Conservation (phyloP, 331 rosid genomes). For the Pyrus hybrid region DNA sequence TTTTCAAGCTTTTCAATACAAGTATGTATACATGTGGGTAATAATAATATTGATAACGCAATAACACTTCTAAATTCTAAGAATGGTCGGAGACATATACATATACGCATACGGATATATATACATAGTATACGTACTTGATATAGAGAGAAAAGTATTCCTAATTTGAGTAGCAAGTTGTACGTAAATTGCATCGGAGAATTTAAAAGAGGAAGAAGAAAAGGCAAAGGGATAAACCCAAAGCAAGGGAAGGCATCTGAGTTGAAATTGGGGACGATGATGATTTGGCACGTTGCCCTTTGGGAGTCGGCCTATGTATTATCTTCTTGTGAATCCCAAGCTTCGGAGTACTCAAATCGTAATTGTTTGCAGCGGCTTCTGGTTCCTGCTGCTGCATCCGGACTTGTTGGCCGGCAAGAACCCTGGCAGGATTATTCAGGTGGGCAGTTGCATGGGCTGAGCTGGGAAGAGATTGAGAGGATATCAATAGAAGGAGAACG, state of each 20-base stretch:
- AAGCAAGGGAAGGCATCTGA: background rate
- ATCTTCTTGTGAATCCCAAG: background rate
- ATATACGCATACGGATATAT: no score
- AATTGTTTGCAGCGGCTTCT: background rate
- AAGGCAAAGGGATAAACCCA: background rate
- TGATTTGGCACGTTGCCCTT: background rate
- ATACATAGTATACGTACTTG: no score
- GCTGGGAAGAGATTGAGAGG: constrained; percentile 13
- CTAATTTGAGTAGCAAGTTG: no score
- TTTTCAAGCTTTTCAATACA: background rate
- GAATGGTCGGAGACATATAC: no score
- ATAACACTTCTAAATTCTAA: no score
- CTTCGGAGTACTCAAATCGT: background rate
- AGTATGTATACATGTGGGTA: no score
- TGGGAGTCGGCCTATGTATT: background rate
- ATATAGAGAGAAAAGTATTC: no score
- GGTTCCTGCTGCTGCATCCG: background rate
- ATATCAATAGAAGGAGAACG: constrained; percentile 13
- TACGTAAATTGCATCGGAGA: no score
- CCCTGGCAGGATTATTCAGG: background rate
- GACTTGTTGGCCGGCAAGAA: background rate
- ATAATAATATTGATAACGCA: no score
- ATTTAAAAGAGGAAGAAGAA: background rate
- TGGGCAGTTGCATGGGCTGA: background rate
- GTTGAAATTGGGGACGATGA: background rate